These are phyloP conservation scores for Colletotrichum eleusines DNA, from an alignment of 2,329 filamentous ascomycete genomes.

Conservation along the genomic window DNA sequence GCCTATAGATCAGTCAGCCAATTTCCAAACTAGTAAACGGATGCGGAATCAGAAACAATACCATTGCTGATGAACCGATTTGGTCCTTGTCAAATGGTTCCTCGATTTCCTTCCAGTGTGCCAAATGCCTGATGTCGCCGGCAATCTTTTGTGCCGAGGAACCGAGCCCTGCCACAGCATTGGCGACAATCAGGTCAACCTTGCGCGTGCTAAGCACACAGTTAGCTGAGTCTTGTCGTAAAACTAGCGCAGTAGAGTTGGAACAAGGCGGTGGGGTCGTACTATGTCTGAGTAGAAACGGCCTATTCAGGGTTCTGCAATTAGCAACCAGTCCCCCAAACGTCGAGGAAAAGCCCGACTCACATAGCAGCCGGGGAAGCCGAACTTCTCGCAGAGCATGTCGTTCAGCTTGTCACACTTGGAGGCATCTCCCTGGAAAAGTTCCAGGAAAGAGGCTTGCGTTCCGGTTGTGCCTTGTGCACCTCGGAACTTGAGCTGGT, in stretches of 20 bases:
- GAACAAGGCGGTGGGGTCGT: no score
- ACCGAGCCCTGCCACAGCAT: not conserved
- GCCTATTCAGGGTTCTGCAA: no score
- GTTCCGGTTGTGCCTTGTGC: not conserved
- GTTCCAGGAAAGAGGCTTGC: not conserved
- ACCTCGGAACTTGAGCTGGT: not conserved
- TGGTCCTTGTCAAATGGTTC: not conserved
- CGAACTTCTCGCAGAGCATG: slow-evolving; percentile 66
- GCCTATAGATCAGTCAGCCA: no score
- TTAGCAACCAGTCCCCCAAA: no score
- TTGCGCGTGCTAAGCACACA: no score
- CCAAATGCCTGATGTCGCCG: not conserved
- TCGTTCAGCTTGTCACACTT: slow-evolving; percentile 63
- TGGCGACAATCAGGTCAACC: not conserved
- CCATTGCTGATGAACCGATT: not conserved
- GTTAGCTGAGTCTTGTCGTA: no score
- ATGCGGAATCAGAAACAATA: not conserved
- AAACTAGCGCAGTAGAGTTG: no score
- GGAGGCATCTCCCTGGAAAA: not conserved
- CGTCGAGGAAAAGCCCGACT: no score
- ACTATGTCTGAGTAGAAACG: no score
- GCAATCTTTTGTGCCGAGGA: not conserved
- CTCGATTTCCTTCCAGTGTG: not conserved
- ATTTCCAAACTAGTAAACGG: no score
- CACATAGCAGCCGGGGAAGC: slow-evolving; percentile 62